A percentile compares a stretch with the other conserved stretches of the same genome.
Conservation (phyloP, 495 filamentous ascomycete genomes). For the Penicillium subrubescens region DNA sequence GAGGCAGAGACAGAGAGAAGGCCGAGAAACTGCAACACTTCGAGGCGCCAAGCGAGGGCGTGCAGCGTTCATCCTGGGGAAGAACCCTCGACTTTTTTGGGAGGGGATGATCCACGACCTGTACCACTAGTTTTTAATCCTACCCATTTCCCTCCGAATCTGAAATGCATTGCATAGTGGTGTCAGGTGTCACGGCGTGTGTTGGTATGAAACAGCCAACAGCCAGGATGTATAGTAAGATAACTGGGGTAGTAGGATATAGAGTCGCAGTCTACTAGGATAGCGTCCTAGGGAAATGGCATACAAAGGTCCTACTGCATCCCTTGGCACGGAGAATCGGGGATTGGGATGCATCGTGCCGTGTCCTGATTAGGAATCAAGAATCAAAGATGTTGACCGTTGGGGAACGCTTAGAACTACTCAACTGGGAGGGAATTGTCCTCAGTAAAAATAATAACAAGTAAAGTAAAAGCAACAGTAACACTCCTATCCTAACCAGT, state of each 20-base stretch:
- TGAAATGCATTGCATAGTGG: slow-evolving; percentile 8
- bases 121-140: slow-evolving; percentile 33
- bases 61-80: slow-evolving; percentile 3
- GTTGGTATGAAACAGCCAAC: slow-evolving; percentile 1
- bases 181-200: slow-evolving; percentile 15
- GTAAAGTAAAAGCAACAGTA: not conserved
- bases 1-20: not conserved
- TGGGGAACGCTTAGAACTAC: not conserved
- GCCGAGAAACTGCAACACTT: not conserved
- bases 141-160: slow-evolving; percentile 11
- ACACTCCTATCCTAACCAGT: not conserved
- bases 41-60: slow-evolving; percentile 2
- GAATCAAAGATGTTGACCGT: not conserved
- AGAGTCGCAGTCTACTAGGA: not conserved
- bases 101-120: slow-evolving; percentile 23
- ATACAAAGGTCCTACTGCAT: not conserved
- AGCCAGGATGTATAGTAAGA: not conserved
- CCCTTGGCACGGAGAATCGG: not conserved
- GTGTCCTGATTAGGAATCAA: not conserved
- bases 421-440: not conserved
- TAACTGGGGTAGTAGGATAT: not conserved
- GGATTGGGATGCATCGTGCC: not conserved
- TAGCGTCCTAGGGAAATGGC: too few species aligned
- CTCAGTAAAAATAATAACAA: too few species aligned
- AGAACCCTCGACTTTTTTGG: not conserved